These are phyloP conservation scores for Meyerozyma guilliermondii DNA, from an alignment of 1,139 yeast species.

Conservation along the genomic window DNA sequence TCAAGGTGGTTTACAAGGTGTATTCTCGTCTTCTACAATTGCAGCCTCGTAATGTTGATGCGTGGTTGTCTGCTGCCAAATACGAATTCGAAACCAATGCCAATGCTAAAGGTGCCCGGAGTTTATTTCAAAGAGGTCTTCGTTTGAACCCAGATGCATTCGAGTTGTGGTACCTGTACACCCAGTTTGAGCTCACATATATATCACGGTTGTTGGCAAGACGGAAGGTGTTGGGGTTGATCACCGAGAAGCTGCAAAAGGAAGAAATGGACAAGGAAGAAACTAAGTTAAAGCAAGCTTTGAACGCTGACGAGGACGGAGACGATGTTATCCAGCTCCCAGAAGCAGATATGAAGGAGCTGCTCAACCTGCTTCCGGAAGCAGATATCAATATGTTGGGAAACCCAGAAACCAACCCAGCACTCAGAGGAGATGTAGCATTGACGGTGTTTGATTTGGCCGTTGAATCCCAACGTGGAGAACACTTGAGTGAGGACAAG, in stretches of 20 bases:
- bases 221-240: constrained; percentile 73
- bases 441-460: constrained; percentile 76
- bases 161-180: constrained; percentile 79
- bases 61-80: constrained; percentile 94
- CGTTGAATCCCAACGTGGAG: constrained; percentile 27
- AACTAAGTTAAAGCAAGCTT: constrained; percentile 17
- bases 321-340: constrained; percentile 9
- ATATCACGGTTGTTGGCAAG: constrained; percentile 79
- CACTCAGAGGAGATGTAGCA: constrained; percentile 84
- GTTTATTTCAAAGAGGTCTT: constrained; percentile 76
- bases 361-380: constrained; percentile 73
- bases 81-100: constrained; percentile 88
- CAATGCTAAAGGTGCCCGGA: constrained; percentile 85
- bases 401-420: constrained; percentile 82
- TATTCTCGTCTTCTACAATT: constrained; percentile 75
- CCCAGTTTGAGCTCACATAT: constrained; percentile 82
- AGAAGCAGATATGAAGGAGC: constrained; percentile 50
- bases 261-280: constrained; percentile 47
- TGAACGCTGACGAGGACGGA: constrained; percentile 16
- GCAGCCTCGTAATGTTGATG: constrained; percentile 86
- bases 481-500: constrained; percentile 12
- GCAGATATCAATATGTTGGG: constrained; percentile 86
- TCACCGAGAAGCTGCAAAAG: constrained; percentile 66
- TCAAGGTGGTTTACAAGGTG: constrained; percentile 74
- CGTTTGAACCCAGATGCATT: constrained; percentile 75